Evolutionary conservation across 2,329 filamentous ascomycete genomes (phyloP).

Genomic region (Beauveria sp.): DNA sequence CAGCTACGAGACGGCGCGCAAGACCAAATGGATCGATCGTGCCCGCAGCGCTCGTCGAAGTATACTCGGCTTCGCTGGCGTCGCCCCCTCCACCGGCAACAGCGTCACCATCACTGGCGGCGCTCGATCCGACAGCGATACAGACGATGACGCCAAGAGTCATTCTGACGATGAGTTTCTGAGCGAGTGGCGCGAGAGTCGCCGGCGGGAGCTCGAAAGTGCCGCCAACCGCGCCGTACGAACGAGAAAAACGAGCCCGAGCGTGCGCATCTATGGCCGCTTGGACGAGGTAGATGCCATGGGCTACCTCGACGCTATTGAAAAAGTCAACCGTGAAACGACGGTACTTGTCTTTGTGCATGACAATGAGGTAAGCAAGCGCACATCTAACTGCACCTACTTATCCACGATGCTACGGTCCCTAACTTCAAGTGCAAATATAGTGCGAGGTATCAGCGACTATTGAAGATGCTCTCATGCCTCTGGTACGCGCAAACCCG

Average conservation of each 20-base stretch:
- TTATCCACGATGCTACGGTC: not conserved
- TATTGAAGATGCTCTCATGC: slow-evolving; percentile 70
- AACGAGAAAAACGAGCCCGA: slow-evolving; percentile 67
- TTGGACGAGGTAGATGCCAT: slow-evolving; percentile 80
- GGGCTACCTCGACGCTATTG: slow-evolving; percentile 93
- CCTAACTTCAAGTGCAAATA: slow-evolving; percentile 15
- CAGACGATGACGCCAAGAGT: slow-evolving; percentile 35
- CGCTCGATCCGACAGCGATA: slow-evolving; percentile 36
- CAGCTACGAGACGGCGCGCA: slow-evolving; percentile 62
- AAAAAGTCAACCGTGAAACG: slow-evolving; percentile 75
- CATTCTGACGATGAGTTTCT: slow-evolving; percentile 70
- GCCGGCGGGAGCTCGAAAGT: slow-evolving; percentile 68
- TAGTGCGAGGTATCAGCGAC: slow-evolving; percentile 73
- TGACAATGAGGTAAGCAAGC: slow-evolving; percentile 64
- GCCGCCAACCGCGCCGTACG: slow-evolving; percentile 47
- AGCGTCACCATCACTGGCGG: slow-evolving; percentile 23
- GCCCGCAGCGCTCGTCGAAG: slow-evolving; percentile 47
- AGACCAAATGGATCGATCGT: slow-evolving; percentile 45
- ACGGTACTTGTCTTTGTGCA: slow-evolving; percentile 91
- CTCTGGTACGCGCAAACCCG: slow-evolving; percentile 63
- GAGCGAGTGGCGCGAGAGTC: slow-evolving; percentile 73
- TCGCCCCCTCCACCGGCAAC: slow-evolving; percentile 17
- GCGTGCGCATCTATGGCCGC: slow-evolving; percentile 67
- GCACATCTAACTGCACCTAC: not conserved
- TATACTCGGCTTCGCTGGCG: slow-evolving; percentile 42